These are phyloP conservation scores for Mycena pura DNA, from an alignment of 768 basidiomycete genomes.

Conservation along the genomic window DNA sequence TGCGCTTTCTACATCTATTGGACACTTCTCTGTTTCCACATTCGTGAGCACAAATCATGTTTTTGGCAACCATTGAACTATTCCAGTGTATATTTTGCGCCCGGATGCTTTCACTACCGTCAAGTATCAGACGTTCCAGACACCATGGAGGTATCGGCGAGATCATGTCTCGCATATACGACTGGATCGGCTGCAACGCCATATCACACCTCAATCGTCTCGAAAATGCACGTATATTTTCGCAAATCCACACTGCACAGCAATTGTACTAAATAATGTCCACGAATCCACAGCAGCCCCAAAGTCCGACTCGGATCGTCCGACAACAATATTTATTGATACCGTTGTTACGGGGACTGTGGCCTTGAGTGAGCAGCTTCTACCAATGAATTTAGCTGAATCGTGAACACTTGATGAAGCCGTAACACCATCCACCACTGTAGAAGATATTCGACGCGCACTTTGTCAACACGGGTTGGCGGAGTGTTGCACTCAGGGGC, in stretches of 20 bases:
- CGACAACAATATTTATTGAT: no score
- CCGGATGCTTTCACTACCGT: background rate
- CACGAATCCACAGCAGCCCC: no score
- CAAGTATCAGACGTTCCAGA: background rate
- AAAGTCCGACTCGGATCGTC: no score
- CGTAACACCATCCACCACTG: background rate
- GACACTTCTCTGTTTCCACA: no score
- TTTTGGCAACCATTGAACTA: no score
- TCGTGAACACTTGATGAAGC: background rate
- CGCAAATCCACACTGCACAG: no score
- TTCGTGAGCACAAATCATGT: no score
- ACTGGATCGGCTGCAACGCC: background rate
- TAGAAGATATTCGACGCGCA: background rate
- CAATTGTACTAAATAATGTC: no score
- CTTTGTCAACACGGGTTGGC: background rate
- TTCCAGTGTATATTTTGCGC: no score
- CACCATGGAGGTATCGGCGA: background rate
- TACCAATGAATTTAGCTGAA: background rate
- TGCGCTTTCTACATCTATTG: background rate
- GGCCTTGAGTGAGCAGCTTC: background rate
- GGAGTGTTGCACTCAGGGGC: background rate
- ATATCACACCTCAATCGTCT: background rate
- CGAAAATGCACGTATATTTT: background rate
- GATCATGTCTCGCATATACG: slow-evolving; percentile 5
- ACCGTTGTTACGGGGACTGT: background rate